Evolutionary conservation across 108 stramenopile genomes (phyloP), one percentile per base, ranked within the genome.

Genomic region (Cyclotella kingstonii): DNA sequence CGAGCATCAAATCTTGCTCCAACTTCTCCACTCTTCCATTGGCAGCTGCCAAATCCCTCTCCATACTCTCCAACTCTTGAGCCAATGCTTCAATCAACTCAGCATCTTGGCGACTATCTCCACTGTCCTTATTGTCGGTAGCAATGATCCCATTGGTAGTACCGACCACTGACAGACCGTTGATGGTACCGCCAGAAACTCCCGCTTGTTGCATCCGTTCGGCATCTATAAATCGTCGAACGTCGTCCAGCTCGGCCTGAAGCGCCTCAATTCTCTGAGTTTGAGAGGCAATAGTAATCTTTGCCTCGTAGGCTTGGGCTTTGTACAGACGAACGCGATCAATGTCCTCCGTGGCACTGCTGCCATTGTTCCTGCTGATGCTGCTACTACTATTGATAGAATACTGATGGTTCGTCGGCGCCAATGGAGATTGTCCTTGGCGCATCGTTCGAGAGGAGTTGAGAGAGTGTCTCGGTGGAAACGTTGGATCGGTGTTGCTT

Each of bases 241-340:
- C 33, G 10, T 63, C 71, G 17, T 73, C 71, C 10, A 73, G 26
- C 29, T 73, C 71, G 14, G 57, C 34, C 22, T 64, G 44, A 2
- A 73, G 56, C n/a, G 62, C 26, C 6, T 59, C 49, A 17, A 63
- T 63, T 22, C 56, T 25, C 36, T 63, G 70, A 15, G 60, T 59
- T 42, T 71, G 70, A 2, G 54, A 39, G 11, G 70, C 70, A 2
- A 56, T 42, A 3, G 60, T 51, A 23, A 71, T 42, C 57, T 63
- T 63, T 7, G 59, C 70, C 22, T 60, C 59, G 48, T 63, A 72
- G 55, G 61, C 70, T 43, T 63, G 45, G 14, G 70, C 70, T 57
- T 72, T 72, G 41, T 63, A 63, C 12, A 41, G 10, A 14, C 70
- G 53, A 27, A 56, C 54, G 22, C 60, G 53, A 19, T 35, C 11